phyloP scores from a whole-genome alignment of 768 basidiomycete genomes.

The Tulasnella sp. region DNA sequence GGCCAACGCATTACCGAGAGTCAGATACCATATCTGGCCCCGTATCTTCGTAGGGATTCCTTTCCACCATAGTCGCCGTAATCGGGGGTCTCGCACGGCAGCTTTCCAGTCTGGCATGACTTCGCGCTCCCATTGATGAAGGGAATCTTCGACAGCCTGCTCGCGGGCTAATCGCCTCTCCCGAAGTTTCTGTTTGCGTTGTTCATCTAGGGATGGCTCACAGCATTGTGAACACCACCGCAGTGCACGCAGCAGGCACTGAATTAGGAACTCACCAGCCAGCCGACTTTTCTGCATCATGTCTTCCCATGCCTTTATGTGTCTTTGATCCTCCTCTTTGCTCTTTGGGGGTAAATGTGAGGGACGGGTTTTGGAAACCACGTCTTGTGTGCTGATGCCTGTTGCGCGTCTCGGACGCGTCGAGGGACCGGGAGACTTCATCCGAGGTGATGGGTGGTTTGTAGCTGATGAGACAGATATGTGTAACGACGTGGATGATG shows the following conservation, averaged over 20 bases:
- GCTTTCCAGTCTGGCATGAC: constrained; percentile 73
- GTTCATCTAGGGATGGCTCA: constrained; percentile 48
- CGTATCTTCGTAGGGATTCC: constrained; percentile 77
- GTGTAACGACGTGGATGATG: not conserved
- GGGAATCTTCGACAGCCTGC: constrained; percentile 52
- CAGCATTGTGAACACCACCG: not conserved
- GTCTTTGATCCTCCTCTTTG: constrained; percentile 64
- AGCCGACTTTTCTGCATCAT: constrained; percentile 77
- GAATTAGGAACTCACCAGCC: constrained; percentile 40
- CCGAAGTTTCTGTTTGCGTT: constrained; percentile 47
- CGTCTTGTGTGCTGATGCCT: constrained; percentile 26
- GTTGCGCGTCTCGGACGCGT: not conserved
- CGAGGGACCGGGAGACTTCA: not conserved
- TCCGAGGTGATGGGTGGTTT: not conserved
- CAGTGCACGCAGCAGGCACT: not conserved
- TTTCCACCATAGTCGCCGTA: constrained; percentile 74
- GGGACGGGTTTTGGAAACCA: constrained; percentile 75
- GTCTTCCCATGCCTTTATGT: constrained; percentile 70
- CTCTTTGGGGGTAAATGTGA: constrained; percentile 73
- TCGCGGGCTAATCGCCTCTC: constrained; percentile 55
- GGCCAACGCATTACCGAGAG: constrained; percentile 72
- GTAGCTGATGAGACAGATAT: not conserved
- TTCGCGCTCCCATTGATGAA: constrained; percentile 62
- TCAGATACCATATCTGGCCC: constrained; percentile 69
- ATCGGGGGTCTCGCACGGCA: constrained; percentile 48